A percentile compares a stretch with the other conserved stretches of the same genome.
Evolutionary conservation across 768 basidiomycete genomes (phyloP).

Genomic region (Auriculariales sp.): DNA sequence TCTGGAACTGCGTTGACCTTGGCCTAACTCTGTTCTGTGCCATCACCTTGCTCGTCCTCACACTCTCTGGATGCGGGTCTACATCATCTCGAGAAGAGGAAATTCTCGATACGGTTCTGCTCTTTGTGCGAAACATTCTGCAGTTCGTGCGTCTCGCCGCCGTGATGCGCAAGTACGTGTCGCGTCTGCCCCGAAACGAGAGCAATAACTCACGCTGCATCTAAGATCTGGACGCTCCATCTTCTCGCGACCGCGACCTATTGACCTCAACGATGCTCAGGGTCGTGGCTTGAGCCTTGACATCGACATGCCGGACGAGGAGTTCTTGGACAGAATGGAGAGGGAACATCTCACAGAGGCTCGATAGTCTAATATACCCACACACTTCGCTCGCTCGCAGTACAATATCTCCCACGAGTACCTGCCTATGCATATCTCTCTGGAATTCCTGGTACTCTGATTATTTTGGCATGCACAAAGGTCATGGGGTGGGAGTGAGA

Average conservation of each 20-base stretch:
- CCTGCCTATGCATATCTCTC: neutral
- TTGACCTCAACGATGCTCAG: constrained; percentile 62
- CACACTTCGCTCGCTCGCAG: constrained; percentile 37
- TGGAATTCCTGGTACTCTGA: constrained; percentile 38
- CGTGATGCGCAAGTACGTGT: constrained; percentile 81
- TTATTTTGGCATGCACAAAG: constrained; percentile 7
- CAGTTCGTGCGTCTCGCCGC: constrained; percentile 86
- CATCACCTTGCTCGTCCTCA: constrained; percentile 75
- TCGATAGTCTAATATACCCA: no score
- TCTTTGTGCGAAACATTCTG: constrained; percentile 84
- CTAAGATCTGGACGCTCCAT: constrained; percentile 76
- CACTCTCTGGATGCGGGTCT: constrained; percentile 67
- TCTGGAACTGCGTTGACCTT: constrained; percentile 81
- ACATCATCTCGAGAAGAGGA: constrained; percentile 83
- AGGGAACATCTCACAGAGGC: no score
- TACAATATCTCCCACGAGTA: constrained; percentile 30
- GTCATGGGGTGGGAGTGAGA: neutral
- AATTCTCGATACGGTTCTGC: constrained; percentile 78
- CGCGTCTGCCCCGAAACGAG: constrained; percentile 19
- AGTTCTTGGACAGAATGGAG: constrained; percentile 27
- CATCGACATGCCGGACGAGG: constrained; percentile 56
- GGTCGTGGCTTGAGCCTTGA: constrained; percentile 55
- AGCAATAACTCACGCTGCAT: constrained; percentile 14
- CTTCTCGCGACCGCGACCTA: constrained; percentile 74
- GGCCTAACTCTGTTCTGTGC: constrained; percentile 81